Percentiles rank a stretch among this genome's conserved stretches.
phyloP scores from a whole-genome alignment of 257 asterid genomes.

The Plantago major region DNA sequence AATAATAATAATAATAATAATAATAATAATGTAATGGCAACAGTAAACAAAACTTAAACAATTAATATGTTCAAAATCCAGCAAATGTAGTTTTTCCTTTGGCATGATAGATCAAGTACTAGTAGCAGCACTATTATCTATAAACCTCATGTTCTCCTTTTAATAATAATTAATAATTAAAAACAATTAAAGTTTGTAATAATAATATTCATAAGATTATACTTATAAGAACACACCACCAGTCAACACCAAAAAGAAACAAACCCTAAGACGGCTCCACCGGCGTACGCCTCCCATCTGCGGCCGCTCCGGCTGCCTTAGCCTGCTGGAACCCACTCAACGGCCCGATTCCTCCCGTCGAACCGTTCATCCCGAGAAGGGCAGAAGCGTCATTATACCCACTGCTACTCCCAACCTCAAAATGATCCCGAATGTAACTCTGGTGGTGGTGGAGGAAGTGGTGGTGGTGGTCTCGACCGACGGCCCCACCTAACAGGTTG shows the following conservation, averaged over 20 bases:
- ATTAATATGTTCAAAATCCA: no score
- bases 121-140: not conserved
- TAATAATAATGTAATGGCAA: no score
- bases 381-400: conserved; percentile 56
- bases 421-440: conserved; percentile 35
- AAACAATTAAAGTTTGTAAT: no score
- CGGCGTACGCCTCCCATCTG: conserved; percentile 80
- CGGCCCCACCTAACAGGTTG: conserved; percentile 36
- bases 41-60: no score
- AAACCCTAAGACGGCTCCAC: conserved; percentile 78
- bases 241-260: not conserved
- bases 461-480: conserved; percentile 30
- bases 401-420: conserved; percentile 30
- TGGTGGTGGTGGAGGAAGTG: conserved; percentile 61
- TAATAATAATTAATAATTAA: conserved; percentile 4
- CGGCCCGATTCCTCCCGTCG: conserved; percentile 58
- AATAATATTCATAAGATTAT: no score
- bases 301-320: conserved; percentile 48
- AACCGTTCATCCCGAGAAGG: conserved; percentile 66
- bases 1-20: no score
- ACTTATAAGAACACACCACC: not conserved
- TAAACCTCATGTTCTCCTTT: not conserved
- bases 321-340: conserved; percentile 73
- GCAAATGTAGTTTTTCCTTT: no score
- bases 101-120: not conserved